Evolutionary conservation across 495 filamentous ascomycete species (phyloP), one percentile per base, ranked within the genome.

Genomic region (Cercophora scortea): DNA sequence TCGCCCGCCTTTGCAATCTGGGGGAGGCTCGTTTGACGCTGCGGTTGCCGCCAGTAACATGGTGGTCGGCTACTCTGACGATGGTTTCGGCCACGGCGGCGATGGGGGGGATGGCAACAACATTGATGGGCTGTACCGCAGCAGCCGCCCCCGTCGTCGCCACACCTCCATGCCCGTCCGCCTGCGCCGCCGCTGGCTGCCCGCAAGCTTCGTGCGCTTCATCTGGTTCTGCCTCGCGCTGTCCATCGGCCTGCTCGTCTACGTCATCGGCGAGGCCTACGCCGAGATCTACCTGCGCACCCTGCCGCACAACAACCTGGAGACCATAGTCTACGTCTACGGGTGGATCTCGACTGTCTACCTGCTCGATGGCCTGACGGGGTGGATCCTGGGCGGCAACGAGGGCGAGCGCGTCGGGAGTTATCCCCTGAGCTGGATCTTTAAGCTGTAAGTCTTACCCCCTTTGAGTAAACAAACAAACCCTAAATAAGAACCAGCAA

Each of bases 171-270:
- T 68, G 39, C 67, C 68, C 3, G 65, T 60, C 8, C 55, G 73
- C n/a, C 53, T 76, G 52, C 67, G 68, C 49, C 68, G 73, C 9
- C 64, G 63, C 19, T 82, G 78, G 78, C 61, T 82, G 6, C 79
- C 79, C 4, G 79, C 79, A 32, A 80, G 78, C 59, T 85, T 83
- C 55, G 71, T 82, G 43, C 72, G 81, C 8, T 85, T 85, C 35
- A 66, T 85, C n/a, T 85, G 81, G 81, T 85, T 85, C 59, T 82
- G 79, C 59, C 62, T 73, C 34, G 80, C 80, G 2, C 64, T 85
- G n/a, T 73, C 69, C 39, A 75, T 85, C 53, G 78, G 75, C 18
- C 61, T 85, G 47, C 60, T 83, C 32, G 80, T 78, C 8, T 83
- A 83, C 59, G 75, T 83, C 5, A 69, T 83, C 48, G 81, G 81